phyloP scores from a whole-genome alignment of 306 rosid species.

The Acacia confusa region DNA sequence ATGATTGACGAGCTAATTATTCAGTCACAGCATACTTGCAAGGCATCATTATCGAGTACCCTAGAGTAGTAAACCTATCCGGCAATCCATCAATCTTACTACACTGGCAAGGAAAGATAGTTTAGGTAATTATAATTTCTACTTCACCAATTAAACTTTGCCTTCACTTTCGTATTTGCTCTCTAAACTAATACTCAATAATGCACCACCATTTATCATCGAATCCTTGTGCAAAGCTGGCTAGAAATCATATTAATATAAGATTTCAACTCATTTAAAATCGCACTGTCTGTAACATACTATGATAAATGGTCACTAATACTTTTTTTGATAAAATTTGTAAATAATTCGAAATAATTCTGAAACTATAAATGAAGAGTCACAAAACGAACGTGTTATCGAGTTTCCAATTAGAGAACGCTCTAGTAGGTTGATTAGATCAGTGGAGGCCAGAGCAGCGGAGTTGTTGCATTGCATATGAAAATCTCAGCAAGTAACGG shows the following conservation, averaged over 20 bases:
- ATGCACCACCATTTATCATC: neutral
- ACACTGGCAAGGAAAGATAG: too few relatives aligned
- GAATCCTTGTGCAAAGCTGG: neutral
- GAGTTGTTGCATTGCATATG: neutral
- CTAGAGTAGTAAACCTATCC: neutral
- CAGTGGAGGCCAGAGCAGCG: neutral
- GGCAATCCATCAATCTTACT: too few relatives aligned
- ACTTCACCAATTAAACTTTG: neutral
- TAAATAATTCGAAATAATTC: neutral
- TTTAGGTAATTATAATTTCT: too few relatives aligned
- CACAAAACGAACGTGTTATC: neutral
- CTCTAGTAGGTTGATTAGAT: neutral
- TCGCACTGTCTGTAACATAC: neutral
- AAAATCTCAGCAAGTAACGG: neutral
- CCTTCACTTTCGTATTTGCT: neutral
- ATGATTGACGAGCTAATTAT: neutral
- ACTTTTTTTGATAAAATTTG: neutral
- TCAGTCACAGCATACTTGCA: neutral
- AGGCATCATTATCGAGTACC: neutral
- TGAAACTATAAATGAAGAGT: neutral
- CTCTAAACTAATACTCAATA: neutral
- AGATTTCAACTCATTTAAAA: slow-evolving; percentile 1
- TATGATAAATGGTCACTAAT: neutral
- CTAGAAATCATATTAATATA: neutral
- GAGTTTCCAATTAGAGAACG: neutral